Evolutionary conservation across 31 red algal genomes (phyloP), one percentile per base, ranked within the genome.

Genomic region (Asparagopsis taxiformis): DNA sequence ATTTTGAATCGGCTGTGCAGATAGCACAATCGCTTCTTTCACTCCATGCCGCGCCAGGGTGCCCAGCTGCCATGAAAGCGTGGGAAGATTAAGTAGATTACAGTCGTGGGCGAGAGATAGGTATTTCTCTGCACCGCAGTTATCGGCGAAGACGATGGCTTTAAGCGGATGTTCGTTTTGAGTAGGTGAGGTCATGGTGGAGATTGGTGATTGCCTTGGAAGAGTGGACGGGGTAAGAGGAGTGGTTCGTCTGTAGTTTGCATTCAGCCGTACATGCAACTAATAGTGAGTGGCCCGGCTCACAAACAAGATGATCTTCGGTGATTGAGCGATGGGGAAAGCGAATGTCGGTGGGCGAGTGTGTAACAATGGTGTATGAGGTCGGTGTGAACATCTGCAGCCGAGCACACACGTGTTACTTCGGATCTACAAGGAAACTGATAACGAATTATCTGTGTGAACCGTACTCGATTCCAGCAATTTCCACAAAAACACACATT

Each of bases 21-120:
- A 80, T 7, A 80, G 51, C 22, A 80, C 61, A 44, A 80, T 53
- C 1, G 62, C 61, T 57, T 68, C 62, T 31, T 80, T 80, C 31
- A 80, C 75, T 28, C 75, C 75, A n/a, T 50, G 68, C 31, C 75
- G 75, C 28, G 75, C 75, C n/a, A 80, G 50, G 53, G 51, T 52
- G 17, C 62, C 51, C 15, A 80, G 62, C 37, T 80, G 75, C 75
- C 75, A 80, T 13, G 75, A 62, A 33, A 80, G 53, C 17, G 68
- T 57, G 20, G 75, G 59, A 0, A 63, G 36, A 51, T 80, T 80
- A 36, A 67, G 62, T 21, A 80, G 24, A 41, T 57, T 55, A 11
- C 68, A 58, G 20, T 33, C 33, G 29, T 20, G 48, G 1, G 49
- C 63, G 50, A 80, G 51, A 37, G 43, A 44, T n/a, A 33, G 51